Evolutionary conservation across 2,329 filamentous ascomycete species (phyloP).

Genomic region (Penicillium brevicompactum): DNA sequence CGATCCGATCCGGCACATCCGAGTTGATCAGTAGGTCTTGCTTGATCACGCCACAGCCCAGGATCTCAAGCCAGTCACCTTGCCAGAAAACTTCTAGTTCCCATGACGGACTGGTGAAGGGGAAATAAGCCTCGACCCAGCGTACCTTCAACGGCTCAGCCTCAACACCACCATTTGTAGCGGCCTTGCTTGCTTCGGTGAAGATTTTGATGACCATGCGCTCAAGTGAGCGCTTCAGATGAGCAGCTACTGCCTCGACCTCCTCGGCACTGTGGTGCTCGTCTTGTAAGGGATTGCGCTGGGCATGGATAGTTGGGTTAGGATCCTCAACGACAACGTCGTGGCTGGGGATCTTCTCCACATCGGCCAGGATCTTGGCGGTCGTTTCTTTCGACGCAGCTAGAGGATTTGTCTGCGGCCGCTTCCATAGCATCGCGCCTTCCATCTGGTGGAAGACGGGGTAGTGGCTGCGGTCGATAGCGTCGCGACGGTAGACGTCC

Average conservation of each 20-base stretch:
- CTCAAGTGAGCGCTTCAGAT: conserved; percentile 88
- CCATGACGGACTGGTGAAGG: conserved; percentile 94
- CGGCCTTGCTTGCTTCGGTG: conserved; percentile 70
- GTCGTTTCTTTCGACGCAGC: conserved; percentile 49
- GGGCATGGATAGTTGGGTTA: conserved; percentile 73
- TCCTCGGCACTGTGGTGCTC: conserved; percentile 72
- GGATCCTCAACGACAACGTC: conserved; percentile 78
- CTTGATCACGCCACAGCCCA: conserved; percentile 88
- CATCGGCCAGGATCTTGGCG: conserved; percentile 67
- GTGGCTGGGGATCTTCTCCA: conserved; percentile 72
- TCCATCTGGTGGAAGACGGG: conserved; percentile 99
- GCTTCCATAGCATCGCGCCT: conserved; percentile 86
- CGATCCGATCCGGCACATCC: conserved; percentile 71
- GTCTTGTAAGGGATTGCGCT: conserved; percentile 80
- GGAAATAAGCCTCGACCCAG: conserved; percentile 97
- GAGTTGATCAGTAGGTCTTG: conserved; percentile 80
- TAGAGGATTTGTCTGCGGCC: conserved; percentile 44
- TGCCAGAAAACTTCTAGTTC: conserved; percentile 95
- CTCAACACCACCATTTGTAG: conserved; percentile 51
- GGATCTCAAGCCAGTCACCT: conserved; percentile 91
- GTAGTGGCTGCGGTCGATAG: conserved; percentile 92
- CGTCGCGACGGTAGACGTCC: conserved; percentile 94
- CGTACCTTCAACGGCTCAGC: conserved; percentile 79
- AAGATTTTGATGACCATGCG: conserved; percentile 90
- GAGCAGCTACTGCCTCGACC: conserved; percentile 77